Conservation (phyloP, 2,329 filamentous ascomycete species). For the Didymellaceae sp. region DNA sequence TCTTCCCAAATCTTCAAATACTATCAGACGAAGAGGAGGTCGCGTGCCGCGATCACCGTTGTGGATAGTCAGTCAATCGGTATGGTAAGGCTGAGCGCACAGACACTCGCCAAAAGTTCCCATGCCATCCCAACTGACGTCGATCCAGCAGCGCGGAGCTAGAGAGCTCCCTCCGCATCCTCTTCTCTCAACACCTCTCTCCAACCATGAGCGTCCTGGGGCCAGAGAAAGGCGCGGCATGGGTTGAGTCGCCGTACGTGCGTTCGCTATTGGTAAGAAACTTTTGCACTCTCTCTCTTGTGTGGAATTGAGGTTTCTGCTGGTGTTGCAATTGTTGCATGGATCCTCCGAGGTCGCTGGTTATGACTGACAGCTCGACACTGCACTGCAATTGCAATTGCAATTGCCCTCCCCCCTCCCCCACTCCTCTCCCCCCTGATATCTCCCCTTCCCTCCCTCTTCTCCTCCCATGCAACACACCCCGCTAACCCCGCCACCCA, state of each 20-base stretch:
- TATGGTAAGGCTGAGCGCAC: slow-evolving; percentile 9
- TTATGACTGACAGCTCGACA: background rate
- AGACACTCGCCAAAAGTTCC: slow-evolving; percentile 4
- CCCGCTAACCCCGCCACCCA: slow-evolving; percentile 37
- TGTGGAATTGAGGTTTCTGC: background rate
- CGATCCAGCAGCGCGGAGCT: slow-evolving; percentile 19
- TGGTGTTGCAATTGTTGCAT: background rate
- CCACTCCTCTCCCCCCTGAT: background rate
- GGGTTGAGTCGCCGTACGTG: slow-evolving; percentile 56
- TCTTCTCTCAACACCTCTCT: slow-evolving; percentile 30
- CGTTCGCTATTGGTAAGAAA: slow-evolving; percentile 54
- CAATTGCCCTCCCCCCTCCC: no score
- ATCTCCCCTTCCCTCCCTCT: background rate
- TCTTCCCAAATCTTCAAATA: background rate
- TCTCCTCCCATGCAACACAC: background rate
- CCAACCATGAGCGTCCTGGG: slow-evolving; percentile 42
- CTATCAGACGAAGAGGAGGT: no score
- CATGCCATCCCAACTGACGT: slow-evolving; percentile 9
- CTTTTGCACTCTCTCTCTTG: background rate
- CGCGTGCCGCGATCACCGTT: no score
- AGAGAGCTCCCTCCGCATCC: no score
- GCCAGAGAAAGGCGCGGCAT: slow-evolving; percentile 33
- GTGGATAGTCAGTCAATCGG: no score
- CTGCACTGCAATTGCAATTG: background rate
- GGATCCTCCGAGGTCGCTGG: slow-evolving; percentile 6